phyloP scores from a whole-genome alignment of 2,329 filamentous ascomycete genomes.

The Stachybotrys elegans region DNA sequence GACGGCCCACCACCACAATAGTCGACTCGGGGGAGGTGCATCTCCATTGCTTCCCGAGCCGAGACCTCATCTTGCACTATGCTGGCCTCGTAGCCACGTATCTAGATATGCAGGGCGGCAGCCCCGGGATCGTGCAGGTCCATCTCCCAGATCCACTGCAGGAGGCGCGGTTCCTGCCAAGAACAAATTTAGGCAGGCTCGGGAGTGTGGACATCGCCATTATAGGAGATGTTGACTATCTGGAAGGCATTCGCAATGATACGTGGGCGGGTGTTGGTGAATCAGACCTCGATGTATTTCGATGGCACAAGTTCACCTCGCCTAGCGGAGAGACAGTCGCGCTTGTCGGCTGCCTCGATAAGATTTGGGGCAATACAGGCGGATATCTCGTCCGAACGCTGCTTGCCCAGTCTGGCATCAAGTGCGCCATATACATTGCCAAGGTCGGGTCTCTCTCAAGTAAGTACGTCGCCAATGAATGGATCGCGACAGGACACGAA shows the following conservation, averaged over 20 bases:
- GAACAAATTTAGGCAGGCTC: neutral
- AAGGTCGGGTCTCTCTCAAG: neutral
- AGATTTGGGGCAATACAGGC: neutral
- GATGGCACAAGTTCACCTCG: neutral
- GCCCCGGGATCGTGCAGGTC: neutral
- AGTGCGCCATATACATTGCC: neutral
- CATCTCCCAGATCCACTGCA: neutral
- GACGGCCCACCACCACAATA: neutral
- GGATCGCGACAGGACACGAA: neutral
- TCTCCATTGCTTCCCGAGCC: conserved; percentile 1
- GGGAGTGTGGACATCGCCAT: neutral
- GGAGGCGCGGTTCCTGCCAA: neutral
- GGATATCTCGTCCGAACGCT: neutral
- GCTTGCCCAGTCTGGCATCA: neutral
- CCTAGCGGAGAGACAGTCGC: neutral
- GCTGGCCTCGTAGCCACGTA: neutral
- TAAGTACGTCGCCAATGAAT: neutral
- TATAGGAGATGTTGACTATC: neutral
- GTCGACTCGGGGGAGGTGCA: neutral
- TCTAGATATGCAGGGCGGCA: neutral
- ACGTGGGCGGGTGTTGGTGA: neutral
- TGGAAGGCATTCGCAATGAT: neutral
- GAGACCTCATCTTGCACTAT: neutral
- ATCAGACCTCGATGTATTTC: neutral
- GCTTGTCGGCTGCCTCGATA: neutral